Evolutionary conservation across 2,329 filamentous ascomycete species (phyloP).

Genomic region (Cryphonectria naterciae): DNA sequence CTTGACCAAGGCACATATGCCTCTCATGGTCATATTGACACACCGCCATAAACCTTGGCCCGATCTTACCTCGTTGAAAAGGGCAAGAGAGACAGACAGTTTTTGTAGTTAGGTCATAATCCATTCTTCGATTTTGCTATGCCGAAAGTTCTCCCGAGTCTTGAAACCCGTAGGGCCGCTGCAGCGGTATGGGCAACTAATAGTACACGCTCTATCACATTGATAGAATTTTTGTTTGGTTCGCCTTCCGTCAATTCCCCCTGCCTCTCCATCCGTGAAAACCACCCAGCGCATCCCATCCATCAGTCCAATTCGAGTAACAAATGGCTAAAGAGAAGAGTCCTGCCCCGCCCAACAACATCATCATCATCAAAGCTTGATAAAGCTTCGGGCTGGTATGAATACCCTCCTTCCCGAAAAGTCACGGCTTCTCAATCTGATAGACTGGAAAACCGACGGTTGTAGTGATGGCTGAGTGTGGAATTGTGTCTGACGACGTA

Average conservation of each 20-base stretch:
- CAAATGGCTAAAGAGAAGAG: not conserved
- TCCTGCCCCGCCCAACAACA: not conserved
- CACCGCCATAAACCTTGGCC: not conserved
- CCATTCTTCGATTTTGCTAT: not conserved
- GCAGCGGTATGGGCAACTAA: not conserved
- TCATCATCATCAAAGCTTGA: not conserved
- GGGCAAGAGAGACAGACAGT: not conserved
- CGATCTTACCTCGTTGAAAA: not conserved
- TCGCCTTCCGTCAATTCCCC: not conserved
- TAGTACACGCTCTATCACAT: constrained; percentile 5
- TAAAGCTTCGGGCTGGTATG: not conserved
- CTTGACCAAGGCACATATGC: no score
- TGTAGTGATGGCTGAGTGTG: not conserved
- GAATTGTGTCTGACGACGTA: not conserved
- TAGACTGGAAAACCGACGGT: not conserved
- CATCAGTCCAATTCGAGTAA: not conserved
- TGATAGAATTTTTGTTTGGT: not conserved
- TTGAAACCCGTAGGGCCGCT: not conserved
- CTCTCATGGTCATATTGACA: not conserved
- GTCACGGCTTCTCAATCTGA: not conserved
- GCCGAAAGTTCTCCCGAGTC: not conserved
- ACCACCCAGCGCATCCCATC: not conserved
- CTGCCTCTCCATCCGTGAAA: not conserved
- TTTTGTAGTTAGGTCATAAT: not conserved
- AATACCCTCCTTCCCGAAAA: not conserved